A percentile compares a stretch with the other conserved stretches of the same genome.
phyloP scores from a whole-genome alignment of 176 grass and related monocot genomes.

The Avena sativa region DNA sequence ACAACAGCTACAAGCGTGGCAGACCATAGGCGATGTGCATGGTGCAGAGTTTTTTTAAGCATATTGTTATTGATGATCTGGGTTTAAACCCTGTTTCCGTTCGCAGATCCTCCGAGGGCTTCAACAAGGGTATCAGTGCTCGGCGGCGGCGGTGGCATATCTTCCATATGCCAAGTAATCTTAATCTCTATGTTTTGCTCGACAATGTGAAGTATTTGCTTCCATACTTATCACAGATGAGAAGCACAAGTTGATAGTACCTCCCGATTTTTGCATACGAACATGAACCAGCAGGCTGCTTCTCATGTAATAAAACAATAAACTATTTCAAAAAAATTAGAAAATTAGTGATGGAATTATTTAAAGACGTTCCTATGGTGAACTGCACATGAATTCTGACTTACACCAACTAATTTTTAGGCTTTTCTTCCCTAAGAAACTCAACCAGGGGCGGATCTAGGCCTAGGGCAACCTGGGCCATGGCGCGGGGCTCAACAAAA shows the following conservation, averaged over 20 bases:
- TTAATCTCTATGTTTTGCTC: no score
- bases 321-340: no score
- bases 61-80: background rate
- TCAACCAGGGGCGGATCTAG: background rate
- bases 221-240: no score
- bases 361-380: background rate
- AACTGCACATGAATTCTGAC: background rate
- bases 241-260: no score
- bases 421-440: background rate
- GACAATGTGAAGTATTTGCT: no score
- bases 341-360: background rate
- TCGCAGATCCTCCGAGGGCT: slow-evolving; percentile 80
- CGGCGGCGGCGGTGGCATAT: slow-evolving; percentile 63
- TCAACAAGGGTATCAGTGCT: slow-evolving; percentile 67
- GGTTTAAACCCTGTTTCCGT: background rate
- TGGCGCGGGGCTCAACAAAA: no score
- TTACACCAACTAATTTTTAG: background rate
- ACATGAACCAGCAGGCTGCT: slow-evolving; percentile 92
- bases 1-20: slow-evolving; percentile 92
- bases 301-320: slow-evolving; percentile 63
- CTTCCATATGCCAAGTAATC: no score
- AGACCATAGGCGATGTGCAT: slow-evolving; percentile 57
- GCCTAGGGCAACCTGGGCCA: no score
- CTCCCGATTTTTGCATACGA: slow-evolving; percentile 34
- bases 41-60: no score